Evolutionary conservation across 257 asterid species (phyloP).

Genomic region (Leptodermis oblonga): DNA sequence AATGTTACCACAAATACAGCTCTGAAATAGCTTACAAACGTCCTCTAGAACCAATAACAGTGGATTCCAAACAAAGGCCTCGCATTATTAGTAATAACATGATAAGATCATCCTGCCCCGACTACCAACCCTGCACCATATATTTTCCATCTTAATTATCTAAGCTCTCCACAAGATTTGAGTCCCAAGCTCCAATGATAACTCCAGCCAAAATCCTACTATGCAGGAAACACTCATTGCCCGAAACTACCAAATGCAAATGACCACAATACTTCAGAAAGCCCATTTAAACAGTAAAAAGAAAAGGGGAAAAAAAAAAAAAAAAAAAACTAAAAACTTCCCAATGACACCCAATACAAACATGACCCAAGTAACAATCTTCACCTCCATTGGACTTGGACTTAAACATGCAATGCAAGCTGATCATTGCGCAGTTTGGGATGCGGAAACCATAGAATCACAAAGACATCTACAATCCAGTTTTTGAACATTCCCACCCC

Average conservation of each 20-base stretch:
- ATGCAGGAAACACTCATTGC: background rate
- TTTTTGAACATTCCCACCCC: background rate
- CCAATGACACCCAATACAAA: background rate
- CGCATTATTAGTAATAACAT: constrained; percentile 1
- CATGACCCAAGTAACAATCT: background rate
- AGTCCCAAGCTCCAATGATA: background rate
- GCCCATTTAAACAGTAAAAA: background rate
- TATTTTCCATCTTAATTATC: background rate
- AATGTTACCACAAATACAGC: background rate
- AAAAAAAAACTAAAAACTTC: background rate
- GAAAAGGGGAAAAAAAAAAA: no score
- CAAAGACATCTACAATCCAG: background rate
- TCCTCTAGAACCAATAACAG: constrained; percentile 7
- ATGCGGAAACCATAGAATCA: no score
- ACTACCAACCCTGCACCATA: background rate
- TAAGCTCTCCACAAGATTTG: background rate
- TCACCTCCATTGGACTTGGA: background rate
- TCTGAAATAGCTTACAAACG: background rate
- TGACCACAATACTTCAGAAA: background rate
- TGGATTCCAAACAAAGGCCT: background rate
- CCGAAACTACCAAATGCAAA: background rate
- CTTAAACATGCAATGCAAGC: background rate
- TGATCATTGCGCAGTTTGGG: background rate
- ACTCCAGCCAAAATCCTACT: background rate
- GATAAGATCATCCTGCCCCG: background rate